A percentile compares a stretch with the other conserved stretches of the same genome.
phyloP scores from a whole-genome alignment of 2,329 filamentous ascomycete genomes.

The Ophiostoma tasmaniense region DNA sequence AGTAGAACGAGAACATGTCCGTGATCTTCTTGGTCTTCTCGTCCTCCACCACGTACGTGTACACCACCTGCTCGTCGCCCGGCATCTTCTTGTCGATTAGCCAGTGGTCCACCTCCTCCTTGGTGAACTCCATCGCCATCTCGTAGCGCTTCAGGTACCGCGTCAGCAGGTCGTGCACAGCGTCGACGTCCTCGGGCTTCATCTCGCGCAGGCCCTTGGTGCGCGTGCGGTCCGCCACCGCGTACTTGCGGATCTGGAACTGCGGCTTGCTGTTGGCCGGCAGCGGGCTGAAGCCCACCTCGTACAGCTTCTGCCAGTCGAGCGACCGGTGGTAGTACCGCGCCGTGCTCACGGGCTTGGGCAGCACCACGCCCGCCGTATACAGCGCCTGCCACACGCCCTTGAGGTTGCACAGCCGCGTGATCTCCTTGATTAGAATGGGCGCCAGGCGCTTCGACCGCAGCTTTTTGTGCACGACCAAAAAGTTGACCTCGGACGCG shows the following conservation, averaged over 20 bases:
- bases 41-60: slow-evolving; percentile 82
- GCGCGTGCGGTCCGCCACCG: slow-evolving; percentile 63
- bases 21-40: slow-evolving; percentile 67
- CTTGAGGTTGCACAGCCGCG: slow-evolving; percentile 76
- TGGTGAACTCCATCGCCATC: slow-evolving; percentile 71
- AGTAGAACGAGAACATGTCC: slow-evolving; percentile 96
- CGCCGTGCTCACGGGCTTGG: slow-evolving; percentile 84
- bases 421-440: slow-evolving; percentile 96
- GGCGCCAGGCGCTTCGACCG: slow-evolving; percentile 86
- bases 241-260: slow-evolving; percentile 79
- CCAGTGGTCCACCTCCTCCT: slow-evolving; percentile 82
- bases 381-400: slow-evolving; percentile 93
- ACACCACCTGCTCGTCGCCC: slow-evolving; percentile 71
- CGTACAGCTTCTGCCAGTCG: slow-evolving; percentile 93
- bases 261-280: slow-evolving; percentile 75
- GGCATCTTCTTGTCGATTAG: slow-evolving; percentile 61
- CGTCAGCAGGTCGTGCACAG: slow-evolving; percentile 64
- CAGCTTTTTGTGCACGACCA: slow-evolving; percentile 96
- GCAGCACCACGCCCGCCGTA: slow-evolving; percentile 83
- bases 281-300: slow-evolving; percentile 86
- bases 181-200: slow-evolving; percentile 67
- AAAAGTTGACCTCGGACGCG: slow-evolving; percentile 93
- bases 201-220: slow-evolving; percentile 73
- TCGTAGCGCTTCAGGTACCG: slow-evolving; percentile 74
- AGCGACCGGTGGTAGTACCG: slow-evolving; percentile 91